Evolutionary conservation across 805 yeast genomes (phyloP).

Genomic region (Schizosaccharomyces pombe): DNA sequence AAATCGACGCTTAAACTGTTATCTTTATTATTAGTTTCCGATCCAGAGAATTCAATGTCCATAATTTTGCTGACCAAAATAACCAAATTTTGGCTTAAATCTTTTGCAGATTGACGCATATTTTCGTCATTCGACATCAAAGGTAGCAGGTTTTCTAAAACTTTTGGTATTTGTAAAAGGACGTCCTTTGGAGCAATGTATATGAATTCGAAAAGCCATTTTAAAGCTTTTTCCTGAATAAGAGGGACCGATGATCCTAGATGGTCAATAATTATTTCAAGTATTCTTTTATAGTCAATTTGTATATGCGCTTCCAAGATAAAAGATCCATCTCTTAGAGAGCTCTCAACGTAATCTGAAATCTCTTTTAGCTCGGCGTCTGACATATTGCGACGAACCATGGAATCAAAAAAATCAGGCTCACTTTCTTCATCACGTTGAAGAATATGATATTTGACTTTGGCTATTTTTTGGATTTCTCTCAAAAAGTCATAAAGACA

Average conservation of each 20-base stretch:
- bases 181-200: conserved; percentile 56
- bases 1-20: conserved; percentile 20
- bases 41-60: conserved; percentile 10
- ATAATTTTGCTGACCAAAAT: conserved; percentile 26
- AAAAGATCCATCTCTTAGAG: conserved; percentile 29
- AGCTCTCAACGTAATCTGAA: not conserved
- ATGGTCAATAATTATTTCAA: conserved; percentile 60
- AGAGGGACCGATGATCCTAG: conserved; percentile 51
- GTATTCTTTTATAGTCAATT: conserved; percentile 28
- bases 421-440: not conserved
- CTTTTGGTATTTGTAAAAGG: conserved; percentile 46
- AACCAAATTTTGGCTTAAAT: conserved; percentile 34
- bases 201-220: conserved; percentile 60
- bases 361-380: not conserved
- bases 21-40: conserved; percentile 8
- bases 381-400: not conserved
- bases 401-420: not conserved
- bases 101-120: conserved; percentile 30
- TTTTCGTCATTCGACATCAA: conserved; percentile 32
- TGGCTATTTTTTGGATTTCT: conserved; percentile 57
- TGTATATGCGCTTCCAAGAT: conserved; percentile 62
- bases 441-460: conserved; percentile 25
- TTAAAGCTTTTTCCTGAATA: conserved; percentile 53
- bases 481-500: conserved; percentile 50
- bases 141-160: conserved; percentile 44